These are phyloP conservation scores for Colletotrichum viniferum DNA, from an alignment of 2,329 filamentous ascomycete genomes.

Conservation along the genomic window DNA sequence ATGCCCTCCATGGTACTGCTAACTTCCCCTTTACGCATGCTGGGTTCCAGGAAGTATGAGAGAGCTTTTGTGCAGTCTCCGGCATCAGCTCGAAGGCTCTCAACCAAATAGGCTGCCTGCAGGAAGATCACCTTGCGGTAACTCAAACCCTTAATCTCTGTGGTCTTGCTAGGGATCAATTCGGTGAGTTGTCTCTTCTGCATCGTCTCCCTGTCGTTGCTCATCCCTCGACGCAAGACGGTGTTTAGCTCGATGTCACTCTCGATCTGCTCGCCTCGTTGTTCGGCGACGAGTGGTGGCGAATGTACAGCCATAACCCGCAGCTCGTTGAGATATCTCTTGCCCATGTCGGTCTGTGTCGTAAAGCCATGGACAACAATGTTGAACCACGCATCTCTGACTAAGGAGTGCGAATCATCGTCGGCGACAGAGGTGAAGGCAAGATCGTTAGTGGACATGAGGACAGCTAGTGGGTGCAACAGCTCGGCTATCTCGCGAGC, in stretches of 20 bases:
- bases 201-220: constrained; percentile 74
- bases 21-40: constrained; percentile 69
- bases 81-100: constrained; percentile 82
- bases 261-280: constrained; percentile 87
- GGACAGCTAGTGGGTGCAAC: constrained; percentile 82
- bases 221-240: constrained; percentile 85
- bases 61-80: constrained; percentile 91
- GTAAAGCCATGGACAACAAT: constrained; percentile 93
- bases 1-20: constrained; percentile 70
- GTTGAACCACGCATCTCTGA: constrained; percentile 98
- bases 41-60: constrained; percentile 93
- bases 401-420: constrained; percentile 73
- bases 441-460: constrained; percentile 73
- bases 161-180: constrained; percentile 76
- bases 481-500: constrained; percentile 88
- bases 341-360: constrained; percentile 73
- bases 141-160: constrained; percentile 80
- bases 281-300: constrained; percentile 84
- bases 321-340: constrained; percentile 76
- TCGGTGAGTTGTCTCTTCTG: constrained; percentile 81
- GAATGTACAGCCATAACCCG: constrained; percentile 86
- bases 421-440: constrained; percentile 54
- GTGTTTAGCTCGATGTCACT: constrained; percentile 98
- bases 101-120: constrained; percentile 87
- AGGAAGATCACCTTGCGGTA: constrained; percentile 93